A percentile compares a stretch with the other conserved stretches of the same genome.
These are phyloP conservation scores for Rutstroemia sp. DNA, from an alignment of 2,329 filamentous ascomycete genomes.

Conservation along the genomic window DNA sequence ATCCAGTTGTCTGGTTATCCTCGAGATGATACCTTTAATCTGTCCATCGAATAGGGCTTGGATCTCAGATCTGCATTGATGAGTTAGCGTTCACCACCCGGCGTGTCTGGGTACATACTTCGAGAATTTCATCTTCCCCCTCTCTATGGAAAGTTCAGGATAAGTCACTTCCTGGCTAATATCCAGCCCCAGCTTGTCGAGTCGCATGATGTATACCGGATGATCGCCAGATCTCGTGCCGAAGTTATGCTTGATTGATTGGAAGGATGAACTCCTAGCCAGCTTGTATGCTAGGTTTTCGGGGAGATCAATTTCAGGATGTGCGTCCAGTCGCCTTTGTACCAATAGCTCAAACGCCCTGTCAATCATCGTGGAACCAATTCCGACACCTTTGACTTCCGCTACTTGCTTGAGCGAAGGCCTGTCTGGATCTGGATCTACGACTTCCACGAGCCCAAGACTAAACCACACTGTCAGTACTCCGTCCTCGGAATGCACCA, in stretches of 20 bases:
- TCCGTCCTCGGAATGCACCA: background rate
- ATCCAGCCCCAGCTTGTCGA: conserved; percentile 17
- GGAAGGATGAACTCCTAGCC: conserved; percentile 34
- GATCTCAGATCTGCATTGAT: background rate
- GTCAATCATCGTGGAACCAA: conserved; percentile 41
- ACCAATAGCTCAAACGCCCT: conserved; percentile 34
- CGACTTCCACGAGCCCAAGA: conserved; percentile 35
- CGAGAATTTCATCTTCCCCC: background rate
- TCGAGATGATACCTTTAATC: conserved; percentile 1
- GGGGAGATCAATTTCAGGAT: conserved; percentile 31
- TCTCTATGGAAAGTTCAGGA: background rate
- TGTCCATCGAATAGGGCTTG: conserved; percentile 1
- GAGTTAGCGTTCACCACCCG: background rate
- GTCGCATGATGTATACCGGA: conserved; percentile 34
- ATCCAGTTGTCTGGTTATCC: conserved; percentile 34
- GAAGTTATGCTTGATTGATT: conserved; percentile 36
- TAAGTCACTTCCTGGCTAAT: background rate
- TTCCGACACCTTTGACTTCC: conserved; percentile 38
- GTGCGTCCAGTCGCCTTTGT: conserved; percentile 30
- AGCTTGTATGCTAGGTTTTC: conserved; percentile 32
- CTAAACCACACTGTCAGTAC: background rate
- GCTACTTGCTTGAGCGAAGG: conserved; percentile 31
- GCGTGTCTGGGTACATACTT: background rate
- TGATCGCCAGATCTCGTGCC: conserved; percentile 38
- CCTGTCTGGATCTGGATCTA: conserved; percentile 22